Evolutionary conservation across 108 stramenopile genomes (phyloP), one percentile per base, ranked within the genome.

Genomic region (Stephanodiscus minutulus): DNA sequence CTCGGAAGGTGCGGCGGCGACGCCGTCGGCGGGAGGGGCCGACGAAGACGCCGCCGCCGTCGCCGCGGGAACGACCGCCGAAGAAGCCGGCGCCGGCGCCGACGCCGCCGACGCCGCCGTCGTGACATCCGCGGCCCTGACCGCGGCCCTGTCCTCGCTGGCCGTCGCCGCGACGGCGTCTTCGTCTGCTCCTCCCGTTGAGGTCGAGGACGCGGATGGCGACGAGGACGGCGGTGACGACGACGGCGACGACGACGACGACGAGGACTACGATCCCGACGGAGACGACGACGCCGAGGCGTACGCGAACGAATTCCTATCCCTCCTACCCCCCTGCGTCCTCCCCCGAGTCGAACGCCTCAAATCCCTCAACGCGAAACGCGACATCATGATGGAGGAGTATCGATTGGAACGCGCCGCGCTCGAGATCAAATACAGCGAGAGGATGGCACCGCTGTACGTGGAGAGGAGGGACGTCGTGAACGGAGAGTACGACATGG

Each of bases 351-450:
- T 96, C 10, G 85, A 85, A 33, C 73, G 84, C 29, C 74, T 96
- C 7, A 77, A 81, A 61, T 67, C 64, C 15, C 81, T 94, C 52
- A 66, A 93, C 63, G 70, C 73, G 3, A 63, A 87, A 54, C 86
- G 89, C 20, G 88, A 87, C 25, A 25, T 53, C 36, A 17, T 86
- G 7, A 69, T 89, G 77, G 82, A 83, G 35, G 66, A 82, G 58
- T 95, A 97, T 82, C 48, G 80, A 18, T 62, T 58, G 39, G 96
- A 97, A 74, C 77, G 96, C 6, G 92, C 93, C 22, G 83, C 66
- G 10, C 65, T 97, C 55, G 96, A 97, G 76, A n/a, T 49, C 13
- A 94, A 94, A 77, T 97, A 84, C 60, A 56, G 60, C 3, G 68
- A 44, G 7, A 50, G 81, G 33, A 80, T 69, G 43, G 46, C 86